Evolutionary conservation across 495 filamentous ascomycete species (phyloP), one percentile per base, ranked within the genome.

Genomic region (Aspergillus ostianus): DNA sequence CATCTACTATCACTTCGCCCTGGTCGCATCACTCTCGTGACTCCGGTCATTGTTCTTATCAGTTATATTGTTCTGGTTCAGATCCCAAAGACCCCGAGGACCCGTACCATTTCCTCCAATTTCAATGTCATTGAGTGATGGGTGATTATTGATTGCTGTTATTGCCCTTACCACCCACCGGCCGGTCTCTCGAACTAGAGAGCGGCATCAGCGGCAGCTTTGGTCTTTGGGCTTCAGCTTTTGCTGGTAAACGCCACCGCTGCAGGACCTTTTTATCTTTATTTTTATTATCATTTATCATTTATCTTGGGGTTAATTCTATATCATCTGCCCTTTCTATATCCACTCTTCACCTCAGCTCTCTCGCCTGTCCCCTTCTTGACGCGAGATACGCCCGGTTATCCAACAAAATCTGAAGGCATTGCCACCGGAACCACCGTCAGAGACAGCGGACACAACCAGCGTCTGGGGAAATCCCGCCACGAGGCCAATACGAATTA

Each of bases 181-280:
- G n/a, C n/a, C n/a, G 19, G 20, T 21, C 44, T 6, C 13, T 57
- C 47, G 4, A 51, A 48, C 19, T 55, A 62, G 60, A 55, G n/a
- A 62, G 60, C 60, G 60, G 60, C 46, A 57, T 62, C 60, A 62
- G 60, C 60, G 60, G 60, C 55, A 61, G 54, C 55, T 57, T 32
- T 20, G 26, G 59, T 32, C 59, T 48, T 53, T 46, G 29, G 45
- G 19, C 45, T 47, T 56, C 54, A 49, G 60, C 54, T 50, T 49
- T 48, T 36, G 23, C 15, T 47, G n/a, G 36, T 49, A 23, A 49
- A 53, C 49, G 55, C 53, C 55, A 57, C 54, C 51, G 18, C 18
- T 53, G 47, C 47, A 26, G 15, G 18, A 7, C 27, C 29, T 51
- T n/a, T 48, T 30, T n/a, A n/a, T n/a, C n/a, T 57, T 3, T 18